These are phyloP conservation scores for Boletus tylopilopsis DNA, from an alignment of 768 basidiomycete species.

Conservation along the genomic window DNA sequence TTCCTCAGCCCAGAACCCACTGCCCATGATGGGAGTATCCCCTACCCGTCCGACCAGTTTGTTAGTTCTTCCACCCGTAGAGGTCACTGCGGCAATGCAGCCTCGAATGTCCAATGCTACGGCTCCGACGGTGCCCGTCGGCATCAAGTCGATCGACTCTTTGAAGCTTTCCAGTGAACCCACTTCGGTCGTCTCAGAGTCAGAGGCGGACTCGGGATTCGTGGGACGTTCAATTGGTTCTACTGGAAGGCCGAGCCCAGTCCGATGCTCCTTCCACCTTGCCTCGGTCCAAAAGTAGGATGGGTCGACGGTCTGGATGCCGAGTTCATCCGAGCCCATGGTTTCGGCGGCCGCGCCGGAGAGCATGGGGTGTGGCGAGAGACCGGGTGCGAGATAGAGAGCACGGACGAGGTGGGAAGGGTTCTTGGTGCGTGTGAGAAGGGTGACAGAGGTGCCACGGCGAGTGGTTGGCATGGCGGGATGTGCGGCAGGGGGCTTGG, in stretches of 20 bases:
- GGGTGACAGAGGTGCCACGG: conserved; percentile 60
- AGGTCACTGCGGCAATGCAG: conserved; percentile 69
- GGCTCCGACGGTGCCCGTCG: conserved; percentile 81
- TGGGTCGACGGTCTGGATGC: conserved; percentile 59
- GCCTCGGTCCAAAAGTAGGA: conserved; percentile 75
- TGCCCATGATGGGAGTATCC: conserved; percentile 75
- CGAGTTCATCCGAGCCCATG: conserved; percentile 49
- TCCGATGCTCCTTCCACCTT: conserved; percentile 75
- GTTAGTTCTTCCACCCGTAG: conserved; percentile 81
- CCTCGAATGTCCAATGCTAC: conserved; percentile 74
- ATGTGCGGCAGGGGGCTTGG: conserved; percentile 66
- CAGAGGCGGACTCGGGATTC: conserved; percentile 9
- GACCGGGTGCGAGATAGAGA: conserved; percentile 63
- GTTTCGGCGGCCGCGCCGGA: conserved; percentile 63
- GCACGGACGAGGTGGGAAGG: conserved; percentile 68
- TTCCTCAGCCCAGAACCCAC: conserved; percentile 83
- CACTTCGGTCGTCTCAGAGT: conserved; percentile 18
- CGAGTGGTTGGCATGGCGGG: conserved; percentile 55
- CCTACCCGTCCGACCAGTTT: conserved; percentile 82
- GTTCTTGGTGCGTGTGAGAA: conserved; percentile 65
- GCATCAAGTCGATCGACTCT: conserved; percentile 50
- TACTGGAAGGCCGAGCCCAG: conserved; percentile 70
- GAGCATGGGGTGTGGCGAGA: conserved; percentile 66
- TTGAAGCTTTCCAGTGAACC: conserved; percentile 14
- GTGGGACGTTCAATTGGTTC: conserved; percentile 43